Evolutionary conservation across 1,284 basidiomycete species (phyloP).

Genomic region (Trametes pubescens): DNA sequence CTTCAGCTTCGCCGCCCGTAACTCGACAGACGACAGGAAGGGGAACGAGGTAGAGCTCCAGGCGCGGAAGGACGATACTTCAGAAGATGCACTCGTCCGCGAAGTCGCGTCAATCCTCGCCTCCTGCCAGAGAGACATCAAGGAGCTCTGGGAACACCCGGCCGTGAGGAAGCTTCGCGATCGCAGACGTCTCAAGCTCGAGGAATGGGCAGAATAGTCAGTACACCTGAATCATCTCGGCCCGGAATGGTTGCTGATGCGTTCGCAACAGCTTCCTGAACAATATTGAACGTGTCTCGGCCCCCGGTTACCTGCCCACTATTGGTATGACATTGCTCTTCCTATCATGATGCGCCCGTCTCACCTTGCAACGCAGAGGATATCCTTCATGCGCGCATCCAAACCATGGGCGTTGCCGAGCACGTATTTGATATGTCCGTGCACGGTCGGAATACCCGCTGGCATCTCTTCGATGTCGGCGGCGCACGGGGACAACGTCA

Average conservation of each 20-base stretch:
- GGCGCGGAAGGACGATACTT: slow-evolving; percentile 36
- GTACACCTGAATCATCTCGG: slow-evolving; percentile 40
- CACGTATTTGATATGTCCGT: slow-evolving; percentile 78
- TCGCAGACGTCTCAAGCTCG: slow-evolving; percentile 74
- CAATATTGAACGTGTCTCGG: slow-evolving; percentile 73
- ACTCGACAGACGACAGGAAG: slow-evolving; percentile 32
- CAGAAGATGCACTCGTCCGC: slow-evolving; percentile 63
- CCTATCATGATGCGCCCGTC: neutral
- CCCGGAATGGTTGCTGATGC: neutral
- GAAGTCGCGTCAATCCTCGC: slow-evolving; percentile 67
- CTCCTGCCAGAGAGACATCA: slow-evolving; percentile 66
- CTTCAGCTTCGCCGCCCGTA: slow-evolving; percentile 38
- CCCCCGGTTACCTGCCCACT: slow-evolving; percentile 72
- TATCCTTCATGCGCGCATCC: slow-evolving; percentile 83
- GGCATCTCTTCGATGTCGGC: slow-evolving; percentile 85
- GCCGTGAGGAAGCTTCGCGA: slow-evolving; percentile 71
- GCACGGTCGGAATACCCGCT: slow-evolving; percentile 76
- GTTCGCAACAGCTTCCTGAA: slow-evolving; percentile 66
- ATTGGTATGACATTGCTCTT: slow-evolving; percentile 56
- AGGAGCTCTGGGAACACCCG: slow-evolving; percentile 73
- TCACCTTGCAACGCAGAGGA: slow-evolving; percentile 60
- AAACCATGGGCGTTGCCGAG: slow-evolving; percentile 85
- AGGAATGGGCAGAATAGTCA: slow-evolving; percentile 87
- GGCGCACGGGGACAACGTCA: slow-evolving; percentile 86
- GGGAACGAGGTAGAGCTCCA: slow-evolving; percentile 29